These are phyloP conservation scores for Flaveria sonorensis DNA, from an alignment of 129 eudicot species.

Conservation along the genomic window DNA sequence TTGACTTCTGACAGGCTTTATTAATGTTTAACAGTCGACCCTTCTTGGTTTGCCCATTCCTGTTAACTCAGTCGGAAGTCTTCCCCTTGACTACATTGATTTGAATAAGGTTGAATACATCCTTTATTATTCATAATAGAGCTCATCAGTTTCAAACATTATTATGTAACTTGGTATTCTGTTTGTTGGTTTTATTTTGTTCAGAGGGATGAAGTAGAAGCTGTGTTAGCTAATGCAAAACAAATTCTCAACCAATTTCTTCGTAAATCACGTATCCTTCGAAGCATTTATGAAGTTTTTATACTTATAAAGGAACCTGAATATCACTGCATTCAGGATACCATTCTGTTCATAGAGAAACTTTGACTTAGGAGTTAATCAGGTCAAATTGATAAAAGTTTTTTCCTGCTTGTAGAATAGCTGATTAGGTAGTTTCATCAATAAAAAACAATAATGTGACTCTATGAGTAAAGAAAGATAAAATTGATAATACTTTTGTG, in stretches of 20 bases:
- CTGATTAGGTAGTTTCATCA: neutral
- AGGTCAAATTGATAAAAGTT: neutral
- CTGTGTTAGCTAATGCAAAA: constrained; percentile 89
- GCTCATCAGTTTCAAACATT: neutral
- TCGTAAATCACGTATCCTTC: constrained; percentile 95
- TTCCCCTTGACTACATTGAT: constrained; percentile 80
- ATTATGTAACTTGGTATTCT: neutral
- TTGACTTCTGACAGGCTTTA: constrained; percentile 26
- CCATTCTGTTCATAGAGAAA: neutral
- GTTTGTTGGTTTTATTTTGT: constrained; percentile 25
- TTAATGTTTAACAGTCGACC: constrained; percentile 68
- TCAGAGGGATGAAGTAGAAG: constrained; percentile 90
- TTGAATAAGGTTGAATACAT: constrained; percentile 52
- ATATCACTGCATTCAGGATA: constrained; percentile 12
- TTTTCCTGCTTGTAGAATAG: neutral
- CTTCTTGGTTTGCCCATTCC: constrained; percentile 97
- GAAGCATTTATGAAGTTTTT: neutral
- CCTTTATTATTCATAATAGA: neutral
- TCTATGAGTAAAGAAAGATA: neutral
- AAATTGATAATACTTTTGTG: constrained; percentile 5
- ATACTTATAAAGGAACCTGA: neutral
- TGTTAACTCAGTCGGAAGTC: constrained; percentile 89
- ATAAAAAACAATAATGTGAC: neutral
- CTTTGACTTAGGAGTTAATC: constrained; percentile 3
- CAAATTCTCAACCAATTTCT: constrained; percentile 91